Evolutionary conservation across 345 rosid genomes (phyloP), one percentile per base, ranked within the genome.

Genomic region (Eucalyptus pauciflora): DNA sequence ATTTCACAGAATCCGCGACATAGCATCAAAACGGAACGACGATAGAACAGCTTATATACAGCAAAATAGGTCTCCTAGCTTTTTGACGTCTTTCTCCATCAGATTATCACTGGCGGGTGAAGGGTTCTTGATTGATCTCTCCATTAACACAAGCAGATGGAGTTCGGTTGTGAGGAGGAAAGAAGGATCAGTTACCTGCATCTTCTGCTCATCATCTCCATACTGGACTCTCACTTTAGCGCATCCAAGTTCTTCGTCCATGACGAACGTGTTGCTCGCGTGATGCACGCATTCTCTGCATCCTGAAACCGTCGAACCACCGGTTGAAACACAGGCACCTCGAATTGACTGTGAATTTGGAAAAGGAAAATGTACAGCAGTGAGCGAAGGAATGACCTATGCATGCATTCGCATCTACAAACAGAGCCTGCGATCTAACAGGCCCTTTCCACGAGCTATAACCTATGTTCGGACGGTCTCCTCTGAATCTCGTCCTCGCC

Each of bases 401-500:
- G 91, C 97, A 95, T 5, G 93, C 93, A 85, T 91, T 94, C 91
- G 90, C 95, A 92, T 95, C 95, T 8, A 94, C 95, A 87, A 93
- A 94, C 29, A 94, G 89, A 79, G 96, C 96, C 54, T 93, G 93
- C 27, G 95, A 91, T 91, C 96, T 92, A 60, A 89, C 25, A 5
- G 94, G 94, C 62, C 96, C 97, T 56, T 91, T 92, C 96, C 95
- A 94, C n/a, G 95, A 93, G 91, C 95, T 94, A 88, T 89, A 92
- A 71, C 94, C 90, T 46, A 85, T 56, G 24, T 79, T 89, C 31
- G 87, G 31, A 16, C 29, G 41, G 49, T 87, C 91, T 60, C 67
- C 89, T 51, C 91, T 91, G 86, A 87, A 86, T 29, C 87, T 18
- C 54, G 37, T 43, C 88, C 92, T 76, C 85, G 60, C 86, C n/a